Percentiles rank a stretch among this genome's conserved stretches.
Conservation (phyloP, 768 basidiomycete species). For the Boletellus ananiceps region DNA sequence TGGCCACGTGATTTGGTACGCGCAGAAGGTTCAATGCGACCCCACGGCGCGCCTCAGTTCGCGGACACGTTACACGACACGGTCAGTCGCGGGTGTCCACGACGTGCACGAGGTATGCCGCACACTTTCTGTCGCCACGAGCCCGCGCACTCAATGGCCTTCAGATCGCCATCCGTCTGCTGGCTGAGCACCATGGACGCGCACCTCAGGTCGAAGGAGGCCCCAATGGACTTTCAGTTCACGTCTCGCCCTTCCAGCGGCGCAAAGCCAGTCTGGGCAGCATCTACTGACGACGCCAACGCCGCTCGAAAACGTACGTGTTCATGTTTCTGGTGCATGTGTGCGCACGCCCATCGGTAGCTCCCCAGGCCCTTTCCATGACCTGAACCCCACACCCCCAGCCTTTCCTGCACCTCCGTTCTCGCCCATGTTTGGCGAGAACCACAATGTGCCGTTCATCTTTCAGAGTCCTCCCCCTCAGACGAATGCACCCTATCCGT, state of each 20-base stretch:
- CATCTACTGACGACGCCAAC: slow-evolving; percentile 39
- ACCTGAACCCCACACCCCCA: slow-evolving; percentile 37
- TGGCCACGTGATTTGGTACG: slow-evolving; percentile 24
- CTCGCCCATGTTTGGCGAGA: slow-evolving; percentile 57
- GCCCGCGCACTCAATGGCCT: background rate
- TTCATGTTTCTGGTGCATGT: slow-evolving; percentile 23
- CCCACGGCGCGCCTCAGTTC: slow-evolving; percentile 12
- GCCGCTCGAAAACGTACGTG: slow-evolving; percentile 69
- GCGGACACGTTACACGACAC: slow-evolving; percentile 5
- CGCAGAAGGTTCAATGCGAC: slow-evolving; percentile 11
- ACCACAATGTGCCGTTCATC: slow-evolving; percentile 68
- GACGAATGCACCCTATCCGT: slow-evolving; percentile 44
- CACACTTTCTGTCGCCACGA: background rate
- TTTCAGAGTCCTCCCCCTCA: slow-evolving; percentile 53
- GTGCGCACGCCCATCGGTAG: slow-evolving; percentile 20
- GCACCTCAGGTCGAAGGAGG: slow-evolving; percentile 59
- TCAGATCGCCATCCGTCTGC: background rate
- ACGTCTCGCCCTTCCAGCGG: slow-evolving; percentile 56
- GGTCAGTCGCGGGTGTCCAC: background rate
- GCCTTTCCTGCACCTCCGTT: slow-evolving; percentile 32
- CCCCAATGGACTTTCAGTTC: slow-evolving; percentile 88
- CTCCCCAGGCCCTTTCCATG: slow-evolving; percentile 40
- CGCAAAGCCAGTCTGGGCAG: slow-evolving; percentile 57
- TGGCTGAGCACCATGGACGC: slow-evolving; percentile 19
- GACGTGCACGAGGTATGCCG: slow-evolving; percentile 16